phyloP scores from a whole-genome alignment of 139 green algal genomes.

The Picochlorum sp. region DNA sequence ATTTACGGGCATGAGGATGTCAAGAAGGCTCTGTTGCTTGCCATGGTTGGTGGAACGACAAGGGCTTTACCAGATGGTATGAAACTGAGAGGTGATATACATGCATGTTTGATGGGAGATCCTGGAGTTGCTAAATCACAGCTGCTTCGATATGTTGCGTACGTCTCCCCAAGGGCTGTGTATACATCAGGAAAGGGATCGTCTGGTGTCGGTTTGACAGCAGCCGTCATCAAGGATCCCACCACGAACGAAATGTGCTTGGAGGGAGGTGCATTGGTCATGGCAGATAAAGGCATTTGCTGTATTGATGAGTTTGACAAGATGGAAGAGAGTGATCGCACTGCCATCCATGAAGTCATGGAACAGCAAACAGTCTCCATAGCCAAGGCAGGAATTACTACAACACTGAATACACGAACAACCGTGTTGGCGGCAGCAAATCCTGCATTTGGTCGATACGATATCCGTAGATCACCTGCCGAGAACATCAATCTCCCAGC shows the following conservation, averaged over 20 bases:
- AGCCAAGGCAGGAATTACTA: slow-evolving; percentile 98
- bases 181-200: slow-evolving; percentile 97
- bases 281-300: slow-evolving; percentile 95
- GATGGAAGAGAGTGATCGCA: slow-evolving; percentile 98
- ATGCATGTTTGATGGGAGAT: slow-evolving; percentile 98
- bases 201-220: slow-evolving; percentile 90
- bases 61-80: slow-evolving; percentile 83
- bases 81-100: slow-evolving; percentile 92
- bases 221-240: slow-evolving; percentile 79
- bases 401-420: slow-evolving; percentile 96
- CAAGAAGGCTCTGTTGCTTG: slow-evolving; percentile 93
- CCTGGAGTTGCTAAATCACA: slow-evolving; percentile 97
- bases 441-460: slow-evolving; percentile 91
- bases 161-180: slow-evolving; percentile 78
- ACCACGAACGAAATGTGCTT: slow-evolving; percentile 91
- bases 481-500: slow-evolving; percentile 98
- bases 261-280: slow-evolving; percentile 93
- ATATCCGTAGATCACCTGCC: slow-evolving; percentile 70
- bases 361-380: slow-evolving; percentile 98
- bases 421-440: slow-evolving; percentile 95
- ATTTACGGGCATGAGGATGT: slow-evolving; percentile 92
- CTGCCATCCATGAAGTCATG: slow-evolving; percentile 98
- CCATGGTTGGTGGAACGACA: slow-evolving; percentile 84
- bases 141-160: slow-evolving; percentile 78
- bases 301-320: slow-evolving; percentile 99